Base-by-base conservation (phyloP, 768 basidiomycete species). In the Termitomyces sp. region DNA sequence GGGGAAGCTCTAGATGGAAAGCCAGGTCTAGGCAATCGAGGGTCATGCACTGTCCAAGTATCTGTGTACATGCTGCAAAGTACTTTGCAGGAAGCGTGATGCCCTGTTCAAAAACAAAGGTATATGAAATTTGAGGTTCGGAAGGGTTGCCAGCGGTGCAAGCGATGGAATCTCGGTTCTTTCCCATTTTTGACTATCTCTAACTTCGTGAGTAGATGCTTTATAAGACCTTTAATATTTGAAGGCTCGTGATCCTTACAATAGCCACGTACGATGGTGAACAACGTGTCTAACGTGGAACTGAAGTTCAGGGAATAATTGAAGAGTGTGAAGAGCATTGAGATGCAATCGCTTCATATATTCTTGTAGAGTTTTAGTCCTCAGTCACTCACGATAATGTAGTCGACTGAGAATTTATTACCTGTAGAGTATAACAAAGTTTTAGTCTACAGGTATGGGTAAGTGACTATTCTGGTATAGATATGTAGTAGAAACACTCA, bases 301-400 rank as follows among this genome's bases (percentile, higher is more conserved):
- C 28, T 24, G 50, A 18, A 52, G 42, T 38, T 51, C 49, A 13
- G 56, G 49, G 42, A 46, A 24, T 32, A 50, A 50, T 6, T n/a
- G 14, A n/a, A 57, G 49, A 4, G 56, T 57, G 24, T 57, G 14
- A 22, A 57, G 49, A 24, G 43, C 56, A 32, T 57, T 57, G 22
- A 57, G 24, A 46, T 52, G 22, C 4, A 40, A 42, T 51, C 36
- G 42, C 56, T 57, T 14, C 8, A 35, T 44, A 22, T 13, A n/a
- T 18, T n/a, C n/a, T n/a, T n/a, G n/a, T n/a, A n/a, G n/a, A n/a
- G n/a, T n/a, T n/a, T n/a, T n/a, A n/a, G n/a, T n/a, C n/a, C n/a
- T n/a, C n/a, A n/a, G n/a, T n/a, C n/a, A n/a, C n/a, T n/a, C n/a
- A n/a, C n/a, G n/a, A n/a, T n/a, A n/a, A n/a, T n/a, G n/a, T n/a